These are phyloP conservation scores for Citrullus colocynthis DNA, from an alignment of 306 rosid species.

Conservation along the genomic window DNA sequence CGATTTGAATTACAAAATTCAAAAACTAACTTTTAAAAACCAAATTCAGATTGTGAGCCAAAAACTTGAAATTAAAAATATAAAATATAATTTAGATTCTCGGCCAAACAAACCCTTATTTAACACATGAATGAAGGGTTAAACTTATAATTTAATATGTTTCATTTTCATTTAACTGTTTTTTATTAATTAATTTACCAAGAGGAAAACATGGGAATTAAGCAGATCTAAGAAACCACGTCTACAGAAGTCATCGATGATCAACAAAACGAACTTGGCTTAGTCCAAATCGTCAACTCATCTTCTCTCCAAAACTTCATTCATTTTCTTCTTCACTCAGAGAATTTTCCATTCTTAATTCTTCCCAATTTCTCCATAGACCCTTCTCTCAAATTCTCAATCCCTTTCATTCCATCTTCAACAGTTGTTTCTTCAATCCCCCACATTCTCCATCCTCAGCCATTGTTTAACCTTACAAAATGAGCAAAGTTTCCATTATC, in stretches of 20 bases:
- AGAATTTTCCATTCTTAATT: not conserved
- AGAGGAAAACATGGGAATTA: not conserved
- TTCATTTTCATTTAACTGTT: too few relatives aligned
- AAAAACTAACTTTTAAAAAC: too few relatives aligned
- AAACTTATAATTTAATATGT: too few relatives aligned
- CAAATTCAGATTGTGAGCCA: too few relatives aligned
- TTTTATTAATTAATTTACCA: not conserved
- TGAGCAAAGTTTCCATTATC: constrained; percentile 47
- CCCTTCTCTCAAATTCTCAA: not conserved
- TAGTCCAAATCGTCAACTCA: constrained; percentile 2
- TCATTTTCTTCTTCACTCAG: not conserved
- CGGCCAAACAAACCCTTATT: too few relatives aligned
- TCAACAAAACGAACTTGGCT: not conserved
- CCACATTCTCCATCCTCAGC: not conserved
- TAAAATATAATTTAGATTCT: too few relatives aligned
- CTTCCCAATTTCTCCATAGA: not conserved
- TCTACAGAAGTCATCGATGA: not conserved
- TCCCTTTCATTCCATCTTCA: not conserved
- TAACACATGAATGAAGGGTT: too few relatives aligned
- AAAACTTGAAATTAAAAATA: too few relatives aligned
- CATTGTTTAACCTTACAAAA: constrained; percentile 6
- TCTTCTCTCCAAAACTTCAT: not conserved
- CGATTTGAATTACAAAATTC: too few relatives aligned
- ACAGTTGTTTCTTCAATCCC: not conserved
- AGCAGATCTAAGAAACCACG: not conserved